Evolutionary conservation across 805 yeast species (phyloP), one percentile per base, ranked within the genome.

Genomic region (Cyberlindnera petersonii): DNA sequence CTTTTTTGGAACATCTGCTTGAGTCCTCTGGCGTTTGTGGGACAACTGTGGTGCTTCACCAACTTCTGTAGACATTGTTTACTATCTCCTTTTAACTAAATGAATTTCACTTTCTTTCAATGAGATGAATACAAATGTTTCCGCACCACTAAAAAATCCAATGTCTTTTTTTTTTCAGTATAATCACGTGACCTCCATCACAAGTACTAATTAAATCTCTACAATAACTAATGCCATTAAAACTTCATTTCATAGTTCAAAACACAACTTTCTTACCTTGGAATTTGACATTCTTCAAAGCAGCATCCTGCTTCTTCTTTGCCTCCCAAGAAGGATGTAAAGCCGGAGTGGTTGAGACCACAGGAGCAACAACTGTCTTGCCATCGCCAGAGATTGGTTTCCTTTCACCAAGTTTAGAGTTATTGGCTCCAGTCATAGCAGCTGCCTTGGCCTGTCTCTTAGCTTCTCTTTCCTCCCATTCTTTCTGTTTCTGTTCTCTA

Each of bases 311-410:
- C 47, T 74, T 63, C 65, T 75, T 78, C 66, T 85, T 86, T 17
- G 98, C 98, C 52, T 77, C 81, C 99, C 99, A 93, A 2, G 98
- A 93, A n/a, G 99, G 99, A 74, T 93, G 99, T 48, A 84, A 47
- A 6, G 48, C 47, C 44, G 42, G 46, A n/a, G n/a, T n/a, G 9
- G 26, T 28, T 1, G 19, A 27, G 39, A 41, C 27, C 27, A 43
- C 35, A 23, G 31, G 17, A 10, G 43, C 33, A 15, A 33, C 42
- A 23, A 50, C 15, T 46, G 56, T 32, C 34, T 52, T 24, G 11
- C 37, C 35, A 23, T 24, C 35, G 10, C 26, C 29, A 13, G 35
- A 16, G 8, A 31, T 13, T 5, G 27, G 24, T 21, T 39, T 53
- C 43, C 70, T 59, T 23, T 49, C 61, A 26, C 72, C 72, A 30